Evolutionary conservation across 306 rosid genomes (phyloP).

Genomic region (Sechiopsis laciniata): DNA sequence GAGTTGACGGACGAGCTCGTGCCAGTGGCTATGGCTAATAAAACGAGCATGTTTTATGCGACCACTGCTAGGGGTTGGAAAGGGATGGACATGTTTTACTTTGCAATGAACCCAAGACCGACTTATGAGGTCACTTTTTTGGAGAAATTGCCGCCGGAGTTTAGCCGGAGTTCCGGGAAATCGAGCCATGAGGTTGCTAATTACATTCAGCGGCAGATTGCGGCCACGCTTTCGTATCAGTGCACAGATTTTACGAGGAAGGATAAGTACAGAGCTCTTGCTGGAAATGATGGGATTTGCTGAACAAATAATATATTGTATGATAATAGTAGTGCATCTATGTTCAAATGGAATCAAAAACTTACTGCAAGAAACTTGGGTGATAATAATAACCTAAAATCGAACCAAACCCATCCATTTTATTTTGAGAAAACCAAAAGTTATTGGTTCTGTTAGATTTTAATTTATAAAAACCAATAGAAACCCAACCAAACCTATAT

Average conservation of each 20-base stretch:
- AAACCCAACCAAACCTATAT: too few relatives aligned
- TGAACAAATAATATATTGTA: too few relatives aligned
- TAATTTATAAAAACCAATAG: too few relatives aligned
- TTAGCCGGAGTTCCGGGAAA: conserved; percentile 50
- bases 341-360: neutral
- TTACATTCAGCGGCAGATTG: conserved; percentile 67
- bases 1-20: conserved; percentile 65
- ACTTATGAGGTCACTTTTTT: conserved; percentile 64
- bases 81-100: conserved; percentile 88
- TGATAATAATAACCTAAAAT: too few relatives aligned
- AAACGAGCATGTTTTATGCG: conserved; percentile 85
- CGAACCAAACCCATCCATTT: too few relatives aligned
- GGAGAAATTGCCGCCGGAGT: conserved; percentile 57
- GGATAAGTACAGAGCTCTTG: conserved; percentile 75
- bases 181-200: conserved; percentile 72
- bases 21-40: conserved; percentile 83
- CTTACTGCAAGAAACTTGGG: too few relatives aligned
- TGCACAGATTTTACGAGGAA: conserved; percentile 61
- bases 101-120: conserved; percentile 83
- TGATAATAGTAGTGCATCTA: too few relatives aligned
- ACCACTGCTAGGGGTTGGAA: conserved; percentile 82
- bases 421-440: too few relatives aligned
- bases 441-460: too few relatives aligned
- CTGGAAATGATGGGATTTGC: conserved; percentile 87
- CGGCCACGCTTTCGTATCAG: conserved; percentile 60